phyloP scores from a whole-genome alignment of 83 land plant genomes.

The Larix sibirica region DNA sequence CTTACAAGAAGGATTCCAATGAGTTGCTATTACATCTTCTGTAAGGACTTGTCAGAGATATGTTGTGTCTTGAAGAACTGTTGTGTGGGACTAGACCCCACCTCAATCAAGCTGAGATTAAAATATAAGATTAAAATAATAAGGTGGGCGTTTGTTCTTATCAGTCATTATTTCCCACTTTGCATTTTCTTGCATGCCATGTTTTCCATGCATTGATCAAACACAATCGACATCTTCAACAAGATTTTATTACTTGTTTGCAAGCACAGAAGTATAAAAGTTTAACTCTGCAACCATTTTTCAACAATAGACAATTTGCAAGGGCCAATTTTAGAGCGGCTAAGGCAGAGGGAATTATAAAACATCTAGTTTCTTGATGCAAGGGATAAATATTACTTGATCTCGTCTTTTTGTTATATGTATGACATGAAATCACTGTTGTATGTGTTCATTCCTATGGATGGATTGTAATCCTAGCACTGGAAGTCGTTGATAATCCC shows the following conservation, averaged over 20 bases:
- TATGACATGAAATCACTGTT: no score
- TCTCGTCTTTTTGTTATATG: no score
- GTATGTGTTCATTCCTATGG: no score
- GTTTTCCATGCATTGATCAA: not conserved
- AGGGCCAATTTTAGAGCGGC: slow-evolving; percentile 72
- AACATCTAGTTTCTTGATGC: slow-evolving; percentile 51
- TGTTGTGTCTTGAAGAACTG: slow-evolving; percentile 77
- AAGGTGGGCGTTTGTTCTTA: slow-evolving; percentile 53
- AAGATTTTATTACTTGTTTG: slow-evolving; percentile 11
- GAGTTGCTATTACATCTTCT: slow-evolving; percentile 74
- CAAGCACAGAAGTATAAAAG: slow-evolving; percentile 90
- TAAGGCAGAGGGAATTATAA: slow-evolving; percentile 54
- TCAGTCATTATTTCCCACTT: not conserved
- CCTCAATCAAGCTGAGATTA: slow-evolving; percentile 42
- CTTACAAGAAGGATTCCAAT: slow-evolving; percentile 85
- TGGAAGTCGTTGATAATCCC: no score
- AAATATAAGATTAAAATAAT: slow-evolving; percentile 61
- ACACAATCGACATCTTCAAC: not conserved
- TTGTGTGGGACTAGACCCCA: slow-evolving; percentile 36
- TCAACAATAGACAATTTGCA: slow-evolving; percentile 61
- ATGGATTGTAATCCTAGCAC: no score
- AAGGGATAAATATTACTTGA: not conserved
- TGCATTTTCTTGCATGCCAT: not conserved
- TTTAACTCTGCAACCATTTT: slow-evolving; percentile 80
- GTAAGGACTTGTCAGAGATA: slow-evolving; percentile 79